Evolutionary conservation across 1,284 basidiomycete genomes (phyloP).

Genomic region (Ganoderma sp.): DNA sequence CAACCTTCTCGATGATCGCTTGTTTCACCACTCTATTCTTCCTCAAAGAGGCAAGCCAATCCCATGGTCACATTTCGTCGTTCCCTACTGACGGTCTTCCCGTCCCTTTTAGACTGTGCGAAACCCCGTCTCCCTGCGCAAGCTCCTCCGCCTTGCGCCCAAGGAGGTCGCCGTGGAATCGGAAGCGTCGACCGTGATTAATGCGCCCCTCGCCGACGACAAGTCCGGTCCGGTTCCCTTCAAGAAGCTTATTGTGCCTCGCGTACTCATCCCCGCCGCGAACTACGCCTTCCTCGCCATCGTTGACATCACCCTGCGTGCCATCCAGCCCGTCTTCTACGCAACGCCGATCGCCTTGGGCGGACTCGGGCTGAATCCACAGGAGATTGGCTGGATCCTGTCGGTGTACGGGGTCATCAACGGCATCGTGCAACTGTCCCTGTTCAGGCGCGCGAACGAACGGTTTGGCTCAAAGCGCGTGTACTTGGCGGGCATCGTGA

Average conservation of each 20-base stretch:
- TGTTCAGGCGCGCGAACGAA: conserved; percentile 57
- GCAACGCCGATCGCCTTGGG: conserved; percentile 64
- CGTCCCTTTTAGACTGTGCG: conserved; percentile 40
- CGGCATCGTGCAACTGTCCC: conserved; percentile 59
- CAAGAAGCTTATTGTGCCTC: conserved; percentile 49
- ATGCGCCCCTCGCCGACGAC: conserved; percentile 35
- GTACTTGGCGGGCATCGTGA: conserved; percentile 54
- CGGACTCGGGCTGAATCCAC: conserved; percentile 56
- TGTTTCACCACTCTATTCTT: conserved; percentile 60
- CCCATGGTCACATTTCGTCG: neutral
- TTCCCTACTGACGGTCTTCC: conserved; percentile 9
- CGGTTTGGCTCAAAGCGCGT: conserved; percentile 57
- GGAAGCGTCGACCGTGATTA: conserved; percentile 30
- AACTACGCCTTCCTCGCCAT: conserved; percentile 67
- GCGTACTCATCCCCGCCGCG: conserved; percentile 53
- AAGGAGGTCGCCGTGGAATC: conserved; percentile 37
- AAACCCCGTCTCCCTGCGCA: conserved; percentile 40
- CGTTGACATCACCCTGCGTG: conserved; percentile 59
- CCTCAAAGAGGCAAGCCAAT: conserved; percentile 62
- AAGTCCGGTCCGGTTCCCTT: conserved; percentile 54
- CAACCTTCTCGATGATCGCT: conserved; percentile 58
- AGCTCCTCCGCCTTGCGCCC: conserved; percentile 39
- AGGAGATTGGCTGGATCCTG: conserved; percentile 40
- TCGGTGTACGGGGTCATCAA: conserved; percentile 57
- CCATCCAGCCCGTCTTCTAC: conserved; percentile 65